phyloP scores from a whole-genome alignment of 371 early-diverging fungal genomes.

The Mucor sp. region DNA sequence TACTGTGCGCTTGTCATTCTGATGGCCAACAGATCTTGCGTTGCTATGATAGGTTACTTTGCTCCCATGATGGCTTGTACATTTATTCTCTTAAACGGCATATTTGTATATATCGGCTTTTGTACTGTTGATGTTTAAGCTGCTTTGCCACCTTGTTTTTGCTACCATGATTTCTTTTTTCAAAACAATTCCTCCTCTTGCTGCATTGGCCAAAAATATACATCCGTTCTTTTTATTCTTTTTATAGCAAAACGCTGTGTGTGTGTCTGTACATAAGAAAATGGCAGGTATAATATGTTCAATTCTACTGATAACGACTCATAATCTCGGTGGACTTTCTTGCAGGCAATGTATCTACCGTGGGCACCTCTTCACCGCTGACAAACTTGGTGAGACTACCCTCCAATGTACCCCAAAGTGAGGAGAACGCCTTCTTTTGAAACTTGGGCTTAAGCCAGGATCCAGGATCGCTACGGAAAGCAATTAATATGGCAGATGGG shows the following conservation, averaged over 20 bases:
- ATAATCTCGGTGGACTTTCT: slow-evolving; percentile 56
- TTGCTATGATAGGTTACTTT: too few species aligned
- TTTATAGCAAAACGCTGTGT: not conserved
- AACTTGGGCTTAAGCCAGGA: slow-evolving; percentile 64
- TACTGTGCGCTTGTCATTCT: not conserved
- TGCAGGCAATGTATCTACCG: slow-evolving; percentile 32
- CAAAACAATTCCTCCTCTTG: not conserved
- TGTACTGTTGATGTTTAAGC: not conserved
- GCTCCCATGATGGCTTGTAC: not conserved
- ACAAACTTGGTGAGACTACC: slow-evolving; percentile 75
- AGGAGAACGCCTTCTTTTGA: slow-evolving; percentile 63
- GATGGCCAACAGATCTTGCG: not conserved
- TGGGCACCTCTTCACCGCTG: slow-evolving; percentile 59
- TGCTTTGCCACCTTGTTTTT: too few species aligned
- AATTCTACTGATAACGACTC: slow-evolving; percentile 18
- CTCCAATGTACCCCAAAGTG: slow-evolving; percentile 70
- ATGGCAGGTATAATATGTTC: not conserved
- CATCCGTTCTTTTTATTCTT: not conserved
- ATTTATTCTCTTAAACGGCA: not conserved
- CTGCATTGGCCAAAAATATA: not conserved
- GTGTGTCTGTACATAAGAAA: not conserved
- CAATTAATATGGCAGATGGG: not conserved
- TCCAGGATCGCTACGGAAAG: slow-evolving; percentile 29
- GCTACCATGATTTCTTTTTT: not conserved
- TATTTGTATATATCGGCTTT: not conserved